A percentile compares a stretch with the other conserved stretches of the same genome.
Evolutionary conservation across 2,329 filamentous ascomycete genomes (phyloP).

Genomic region (Cladophialophora immunda): DNA sequence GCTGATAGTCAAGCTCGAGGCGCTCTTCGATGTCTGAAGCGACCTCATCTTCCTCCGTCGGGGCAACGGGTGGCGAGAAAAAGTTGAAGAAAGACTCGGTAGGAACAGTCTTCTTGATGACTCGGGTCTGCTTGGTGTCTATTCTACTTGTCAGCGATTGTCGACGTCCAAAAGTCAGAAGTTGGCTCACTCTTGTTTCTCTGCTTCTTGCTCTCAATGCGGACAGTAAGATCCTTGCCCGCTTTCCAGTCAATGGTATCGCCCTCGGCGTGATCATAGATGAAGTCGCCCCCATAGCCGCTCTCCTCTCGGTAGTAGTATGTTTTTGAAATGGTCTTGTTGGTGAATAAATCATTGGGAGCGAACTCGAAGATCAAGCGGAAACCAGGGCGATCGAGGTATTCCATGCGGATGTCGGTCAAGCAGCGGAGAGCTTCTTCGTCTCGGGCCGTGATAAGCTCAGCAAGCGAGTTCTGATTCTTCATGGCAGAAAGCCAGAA

Average conservation of each 20-base stretch:
- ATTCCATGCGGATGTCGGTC: conserved; percentile 97
- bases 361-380: conserved; percentile 96
- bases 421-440: conserved; percentile 91
- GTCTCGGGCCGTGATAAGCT: conserved; percentile 98
- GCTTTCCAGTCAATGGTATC: conserved; percentile 98
- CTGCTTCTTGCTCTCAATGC: conserved; percentile 99
- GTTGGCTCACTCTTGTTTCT: conserved; percentile 89
- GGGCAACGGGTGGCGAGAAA: conserved; percentile 93
- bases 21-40: conserved; percentile 95
- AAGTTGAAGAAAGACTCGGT: conserved; percentile 99
- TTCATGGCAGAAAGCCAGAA: conserved; percentile 99
- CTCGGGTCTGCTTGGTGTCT: conserved; percentile 99
- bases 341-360: conserved; percentile 95
- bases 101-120: conserved; percentile 98
- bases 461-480: conserved; percentile 95
- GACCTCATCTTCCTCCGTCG: conserved; percentile 74
- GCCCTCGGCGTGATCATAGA: conserved; percentile 98
- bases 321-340: conserved; percentile 96
- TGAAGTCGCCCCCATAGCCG: conserved; percentile 98
- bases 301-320: conserved; percentile 99
- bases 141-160: conserved; percentile 30
- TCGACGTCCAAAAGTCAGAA: conserved; percentile 26
- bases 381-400: conserved; percentile 98
- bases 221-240: conserved; percentile 90
- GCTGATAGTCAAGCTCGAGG: conserved; percentile 96